phyloP scores from a whole-genome alignment of 176 grass and related monocot genomes.

The Lolium perenne region DNA sequence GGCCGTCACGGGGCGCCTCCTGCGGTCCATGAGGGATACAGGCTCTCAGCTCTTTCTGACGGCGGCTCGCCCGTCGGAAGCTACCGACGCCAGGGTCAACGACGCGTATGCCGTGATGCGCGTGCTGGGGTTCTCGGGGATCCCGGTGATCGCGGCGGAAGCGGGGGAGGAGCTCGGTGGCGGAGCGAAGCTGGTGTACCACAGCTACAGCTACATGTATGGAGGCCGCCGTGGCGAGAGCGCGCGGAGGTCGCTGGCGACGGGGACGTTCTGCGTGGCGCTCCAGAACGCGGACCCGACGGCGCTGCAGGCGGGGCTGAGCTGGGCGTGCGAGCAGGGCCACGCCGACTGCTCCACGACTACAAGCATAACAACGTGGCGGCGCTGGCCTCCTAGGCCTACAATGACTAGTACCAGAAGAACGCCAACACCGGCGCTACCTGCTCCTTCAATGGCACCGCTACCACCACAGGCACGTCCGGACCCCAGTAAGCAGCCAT shows the following conservation, averaged over 20 bases:
- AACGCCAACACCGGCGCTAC: constrained; percentile 53
- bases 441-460: constrained; percentile 84
- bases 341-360: constrained; percentile 69
- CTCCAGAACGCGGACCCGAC: constrained; percentile 60
- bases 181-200: constrained; percentile 3
- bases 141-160: constrained; percentile 37
- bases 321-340: constrained; percentile 74
- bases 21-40: constrained; percentile 34
- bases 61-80: neutral
- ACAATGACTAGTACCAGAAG: constrained; percentile 88
- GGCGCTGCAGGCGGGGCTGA: constrained; percentile 61
- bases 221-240: neutral
- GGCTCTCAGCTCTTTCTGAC: constrained; percentile 53
- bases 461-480: constrained; percentile 37
- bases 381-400: constrained; percentile 84
- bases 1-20: neutral
- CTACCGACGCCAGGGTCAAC: constrained; percentile 23
- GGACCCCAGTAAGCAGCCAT: constrained; percentile 66
- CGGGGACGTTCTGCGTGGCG: constrained; percentile 85
- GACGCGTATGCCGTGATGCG: constrained; percentile 42
- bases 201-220: constrained; percentile 38
- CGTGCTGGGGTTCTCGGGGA: constrained; percentile 14
- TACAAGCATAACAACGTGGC: constrained; percentile 72
- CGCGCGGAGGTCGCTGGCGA: constrained; percentile 35
- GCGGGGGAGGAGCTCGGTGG: neutral